Conservation (phyloP, 2,329 filamentous ascomycete species). For the Aspergillus carbonarius region DNA sequence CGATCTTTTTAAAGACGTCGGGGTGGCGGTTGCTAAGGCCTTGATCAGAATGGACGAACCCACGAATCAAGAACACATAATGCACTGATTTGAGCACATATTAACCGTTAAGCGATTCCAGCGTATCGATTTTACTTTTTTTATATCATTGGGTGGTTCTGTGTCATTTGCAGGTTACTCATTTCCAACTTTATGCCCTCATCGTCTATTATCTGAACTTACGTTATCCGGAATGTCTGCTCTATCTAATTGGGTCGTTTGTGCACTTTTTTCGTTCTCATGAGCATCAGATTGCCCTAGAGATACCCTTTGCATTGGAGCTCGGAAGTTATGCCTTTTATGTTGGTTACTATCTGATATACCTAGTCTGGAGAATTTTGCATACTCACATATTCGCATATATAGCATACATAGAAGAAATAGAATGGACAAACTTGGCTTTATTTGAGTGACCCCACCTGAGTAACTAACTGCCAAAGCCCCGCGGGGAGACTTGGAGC, state of each 20-base stretch:
- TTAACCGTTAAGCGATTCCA: neutral
- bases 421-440: conserved; percentile 2
- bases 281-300: conserved; percentile 11
- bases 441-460: neutral
- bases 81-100: neutral
- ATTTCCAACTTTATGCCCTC: neutral
- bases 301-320: conserved; percentile 12
- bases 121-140: neutral
- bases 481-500: neutral
- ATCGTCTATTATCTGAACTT: neutral
- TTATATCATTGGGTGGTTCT: neutral
- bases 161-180: neutral
- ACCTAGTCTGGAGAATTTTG: neutral
- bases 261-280: conserved; percentile 5
- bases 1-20: conserved; percentile 20
- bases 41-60: conserved; percentile 16
- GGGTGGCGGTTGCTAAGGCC: conserved; percentile 15
- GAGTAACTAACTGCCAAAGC: neutral
- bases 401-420: conserved; percentile 3
- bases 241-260: neutral
- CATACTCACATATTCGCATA: conserved; percentile 4
- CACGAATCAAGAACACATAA: neutral
- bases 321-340: neutral
- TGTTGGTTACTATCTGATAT: neutral
- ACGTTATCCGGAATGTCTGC: neutral